These are phyloP conservation scores for Curvularia hawaiiensis DNA, from an alignment of 2,329 filamentous ascomycete species.

Conservation along the genomic window DNA sequence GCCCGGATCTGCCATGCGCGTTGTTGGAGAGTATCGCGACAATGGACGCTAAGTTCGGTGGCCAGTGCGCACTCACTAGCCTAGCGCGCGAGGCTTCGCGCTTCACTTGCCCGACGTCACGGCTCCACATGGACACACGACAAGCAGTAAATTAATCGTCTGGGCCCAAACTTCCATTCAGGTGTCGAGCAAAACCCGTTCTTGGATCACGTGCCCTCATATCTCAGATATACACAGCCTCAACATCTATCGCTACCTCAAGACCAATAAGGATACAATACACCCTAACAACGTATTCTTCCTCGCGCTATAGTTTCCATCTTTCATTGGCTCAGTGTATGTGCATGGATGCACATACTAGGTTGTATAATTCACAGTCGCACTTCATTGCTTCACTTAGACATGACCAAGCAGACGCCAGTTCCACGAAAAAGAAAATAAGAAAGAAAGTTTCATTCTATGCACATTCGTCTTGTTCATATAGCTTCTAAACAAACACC, in stretches of 20 bases:
- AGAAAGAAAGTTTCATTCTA: neutral
- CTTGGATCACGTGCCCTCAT: neutral
- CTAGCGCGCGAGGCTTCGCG: conserved; percentile 9
- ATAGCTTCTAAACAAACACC: too few species aligned
- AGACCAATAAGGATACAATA: too few species aligned
- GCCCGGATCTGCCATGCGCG: conserved; percentile 12
- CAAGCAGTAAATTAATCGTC: neutral
- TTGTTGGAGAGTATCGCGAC: conserved; percentile 18
- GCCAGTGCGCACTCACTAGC: conserved; percentile 4
- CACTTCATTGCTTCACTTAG: neutral
- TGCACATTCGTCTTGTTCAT: too few species aligned
- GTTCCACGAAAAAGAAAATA: neutral
- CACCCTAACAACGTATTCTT: too few species aligned
- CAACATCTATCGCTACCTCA: too few species aligned
- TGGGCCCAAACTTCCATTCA: neutral
- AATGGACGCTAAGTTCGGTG: conserved; percentile 12
- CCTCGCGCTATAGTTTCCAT: too few species aligned
- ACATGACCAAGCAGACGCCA: neutral
- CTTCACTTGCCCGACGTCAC: conserved; percentile 14
- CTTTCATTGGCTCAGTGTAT: too few species aligned
- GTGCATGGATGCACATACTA: too few species aligned
- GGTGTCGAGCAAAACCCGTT: neutral
- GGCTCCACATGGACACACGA: neutral
- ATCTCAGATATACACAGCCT: neutral
- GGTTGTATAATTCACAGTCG: neutral